Percentiles rank a stretch among this genome's conserved stretches.
Evolutionary conservation across 108 stramenopile genomes (phyloP).

Genomic region (Cyclostephanos invisitatus): DNA sequence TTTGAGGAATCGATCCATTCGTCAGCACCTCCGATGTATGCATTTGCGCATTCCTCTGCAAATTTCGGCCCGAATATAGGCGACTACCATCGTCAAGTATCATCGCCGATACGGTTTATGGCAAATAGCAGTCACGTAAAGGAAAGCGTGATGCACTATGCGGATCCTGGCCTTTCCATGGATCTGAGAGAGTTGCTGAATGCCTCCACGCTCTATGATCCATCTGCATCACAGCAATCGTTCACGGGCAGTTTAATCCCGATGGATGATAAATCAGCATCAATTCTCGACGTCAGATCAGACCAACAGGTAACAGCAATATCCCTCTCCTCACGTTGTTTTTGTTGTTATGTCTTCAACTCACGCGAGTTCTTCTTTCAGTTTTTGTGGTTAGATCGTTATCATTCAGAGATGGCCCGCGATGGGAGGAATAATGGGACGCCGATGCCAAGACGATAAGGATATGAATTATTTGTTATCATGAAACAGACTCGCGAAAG

Average conservation of each 20-base stretch:
- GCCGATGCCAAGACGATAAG: neutral
- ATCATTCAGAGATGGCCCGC: conserved; percentile 28
- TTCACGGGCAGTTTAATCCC: conserved; percentile 47
- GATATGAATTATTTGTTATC: neutral
- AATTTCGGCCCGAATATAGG: conserved; percentile 1
- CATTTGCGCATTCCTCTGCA: conserved; percentile 38
- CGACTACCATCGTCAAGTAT: conserved; percentile 2
- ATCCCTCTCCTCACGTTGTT: neutral
- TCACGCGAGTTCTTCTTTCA: neutral
- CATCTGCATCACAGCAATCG: conserved; percentile 34
- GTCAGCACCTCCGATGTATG: conserved; percentile 37
- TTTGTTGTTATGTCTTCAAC: neutral
- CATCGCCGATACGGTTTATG: neutral
- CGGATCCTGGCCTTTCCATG: conserved; percentile 53
- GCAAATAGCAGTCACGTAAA: neutral
- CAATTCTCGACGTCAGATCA: conserved; percentile 30
- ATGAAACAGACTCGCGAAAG: neutral
- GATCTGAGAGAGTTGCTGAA: conserved; percentile 50
- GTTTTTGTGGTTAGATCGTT: conserved; percentile 39
- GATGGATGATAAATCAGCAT: conserved; percentile 29
- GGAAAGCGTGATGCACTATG: conserved; percentile 54
- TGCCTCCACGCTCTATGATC: conserved; percentile 42
- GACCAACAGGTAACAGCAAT: conserved; percentile 27
- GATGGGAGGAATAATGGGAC: neutral
- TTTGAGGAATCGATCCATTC: conserved; percentile 45